phyloP scores from a whole-genome alignment of 768 basidiomycete genomes.

The Termitomyces sp. region DNA sequence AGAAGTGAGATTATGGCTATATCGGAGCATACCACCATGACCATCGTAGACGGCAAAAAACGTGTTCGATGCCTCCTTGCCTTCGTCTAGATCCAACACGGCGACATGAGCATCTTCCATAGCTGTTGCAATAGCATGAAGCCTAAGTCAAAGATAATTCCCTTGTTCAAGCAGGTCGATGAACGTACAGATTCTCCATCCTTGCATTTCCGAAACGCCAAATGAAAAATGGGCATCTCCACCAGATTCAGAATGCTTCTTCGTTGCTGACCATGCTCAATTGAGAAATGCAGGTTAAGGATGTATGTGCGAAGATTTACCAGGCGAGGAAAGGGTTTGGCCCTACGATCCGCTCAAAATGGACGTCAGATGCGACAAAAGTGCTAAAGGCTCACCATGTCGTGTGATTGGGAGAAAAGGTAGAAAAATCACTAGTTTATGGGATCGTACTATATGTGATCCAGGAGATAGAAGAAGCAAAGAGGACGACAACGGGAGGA shows the following conservation, averaged over 20 bases:
- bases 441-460: conserved; percentile 9
- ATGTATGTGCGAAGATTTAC: conserved; percentile 36
- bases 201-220: conserved; percentile 95
- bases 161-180: conserved; percentile 7
- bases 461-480: conserved; percentile 21
- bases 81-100: conserved; percentile 64
- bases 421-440: conserved; percentile 7
- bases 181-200: conserved; percentile 94
- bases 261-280: conserved; percentile 52
- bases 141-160: background rate
- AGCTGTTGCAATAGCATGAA: conserved; percentile 41
- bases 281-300: conserved; percentile 9
- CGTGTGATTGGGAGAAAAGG: conserved; percentile 12
- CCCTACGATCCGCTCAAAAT: conserved; percentile 46
- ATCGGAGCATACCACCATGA: conserved; percentile 74
- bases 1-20: background rate
- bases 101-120: conserved; percentile 97
- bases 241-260: conserved; percentile 76
- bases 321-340: conserved; percentile 82
- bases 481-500: conserved; percentile 9
- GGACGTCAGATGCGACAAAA: conserved; percentile 3
- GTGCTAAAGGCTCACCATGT: conserved; percentile 25
- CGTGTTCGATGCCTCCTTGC: conserved; percentile 47
- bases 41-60: conserved; percentile 99
- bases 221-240: conserved; percentile 68